Base-by-base conservation (phyloP, 805 yeast species). In the Candida silvicultrix region DNA sequence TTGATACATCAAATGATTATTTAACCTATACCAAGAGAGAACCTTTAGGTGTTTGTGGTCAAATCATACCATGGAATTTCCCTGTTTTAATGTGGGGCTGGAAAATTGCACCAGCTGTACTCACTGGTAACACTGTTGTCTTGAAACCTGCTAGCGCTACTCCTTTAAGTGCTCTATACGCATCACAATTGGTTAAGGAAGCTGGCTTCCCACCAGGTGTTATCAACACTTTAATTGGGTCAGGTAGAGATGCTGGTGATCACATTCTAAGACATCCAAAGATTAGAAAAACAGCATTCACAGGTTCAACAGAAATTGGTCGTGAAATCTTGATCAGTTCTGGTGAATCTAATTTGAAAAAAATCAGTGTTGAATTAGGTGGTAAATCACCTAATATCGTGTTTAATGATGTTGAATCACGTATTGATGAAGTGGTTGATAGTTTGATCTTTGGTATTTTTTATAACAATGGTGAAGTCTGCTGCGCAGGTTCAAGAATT, bases 391-490 rank as follows among this genome's bases (percentile, higher is more conserved):
- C 39, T 20, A 37, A 37, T 37, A 37, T 37, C 11, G 39, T 37
- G 10, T 37, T 37, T 20, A 37, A 37, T 16, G 39, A 37, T 37
- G 39, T 37, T 14, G 39, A 20, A 20, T 11, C 15, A 15, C 25
- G 18, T 50, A 43, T 72, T 36, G 70, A 68, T 11, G 57, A 60
- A 38, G 74, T 75, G 19, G 64, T 67, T 18, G 64, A 71, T 44
- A 73, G 77, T 72, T 73, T 72, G 2, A 67, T 66, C 39, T 52
- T 65, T 21, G 81, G 80, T 51, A 77, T 77, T 47, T 75, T 70
- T 65, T 75, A 68, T 66, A 77, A 77, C 62, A 67, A 78, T 31
- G 82, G 83, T 54, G 80, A 77, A 62, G 79, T 77, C 52, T 77
- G 83, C 60, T 74, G 80, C 48, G 80, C 82, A 28, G 79, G 79